phyloP scores from a whole-genome alignment of 2,329 filamentous ascomycete species.

The Dichotomopilus funicola region DNA sequence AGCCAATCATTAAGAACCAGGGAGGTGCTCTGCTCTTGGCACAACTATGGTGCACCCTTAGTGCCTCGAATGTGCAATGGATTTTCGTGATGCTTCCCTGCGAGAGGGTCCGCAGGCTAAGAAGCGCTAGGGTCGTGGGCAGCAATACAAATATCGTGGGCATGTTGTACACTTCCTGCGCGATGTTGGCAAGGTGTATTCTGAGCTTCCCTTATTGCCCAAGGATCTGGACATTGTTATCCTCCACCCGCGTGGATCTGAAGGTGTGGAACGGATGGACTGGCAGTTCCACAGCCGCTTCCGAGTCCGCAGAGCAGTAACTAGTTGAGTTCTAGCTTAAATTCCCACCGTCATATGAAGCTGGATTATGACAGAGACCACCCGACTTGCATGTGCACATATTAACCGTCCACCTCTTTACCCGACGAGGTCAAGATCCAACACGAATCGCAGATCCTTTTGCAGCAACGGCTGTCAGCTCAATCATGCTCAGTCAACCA shows the following conservation, averaged over 20 bases:
- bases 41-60: no score
- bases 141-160: background rate
- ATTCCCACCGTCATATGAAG: background rate
- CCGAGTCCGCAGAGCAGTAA: background rate
- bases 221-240: constrained; percentile 4
- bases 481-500: no score
- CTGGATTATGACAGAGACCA: no score
- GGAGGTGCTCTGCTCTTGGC: no score
- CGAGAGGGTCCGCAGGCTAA: no score
- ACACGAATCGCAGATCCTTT: background rate
- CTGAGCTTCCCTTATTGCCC: constrained; percentile 3
- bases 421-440: background rate
- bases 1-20: no score
- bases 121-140: no score
- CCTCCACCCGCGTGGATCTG: background rate
- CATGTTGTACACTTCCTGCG: constrained; percentile 7
- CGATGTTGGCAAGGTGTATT: constrained; percentile 4
- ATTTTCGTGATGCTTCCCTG: no score
- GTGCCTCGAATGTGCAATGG: no score
- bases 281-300: constrained; percentile 1
- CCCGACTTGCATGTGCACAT: no score
- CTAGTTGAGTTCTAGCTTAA: background rate
- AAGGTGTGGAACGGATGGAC: background rate
- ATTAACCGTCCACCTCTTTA: no score
- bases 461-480: background rate